phyloP scores from a whole-genome alignment of 257 asterid species.

The Lithospermum erythrorhizon region DNA sequence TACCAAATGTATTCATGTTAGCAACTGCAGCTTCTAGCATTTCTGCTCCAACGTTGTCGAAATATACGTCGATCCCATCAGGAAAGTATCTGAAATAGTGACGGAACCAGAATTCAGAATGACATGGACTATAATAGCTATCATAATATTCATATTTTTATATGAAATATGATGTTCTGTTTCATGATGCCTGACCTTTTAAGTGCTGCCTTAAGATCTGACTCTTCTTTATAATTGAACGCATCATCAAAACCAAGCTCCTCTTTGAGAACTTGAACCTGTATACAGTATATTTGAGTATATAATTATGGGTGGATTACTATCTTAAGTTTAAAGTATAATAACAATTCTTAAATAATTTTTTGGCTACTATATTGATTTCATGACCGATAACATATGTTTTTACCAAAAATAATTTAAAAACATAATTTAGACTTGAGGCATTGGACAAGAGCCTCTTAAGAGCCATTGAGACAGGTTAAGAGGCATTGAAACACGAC shows the following conservation, averaged over 20 bases:
- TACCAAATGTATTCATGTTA: slow-evolving; percentile 54
- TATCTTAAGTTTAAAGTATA: no score
- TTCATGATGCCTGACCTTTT: slow-evolving; percentile 26
- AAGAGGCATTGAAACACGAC: no score
- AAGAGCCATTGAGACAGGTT: no score
- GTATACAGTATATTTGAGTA: neutral
- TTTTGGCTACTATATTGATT: no score
- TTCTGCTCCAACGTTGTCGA: slow-evolving; percentile 68
- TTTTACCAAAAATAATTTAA: no score
- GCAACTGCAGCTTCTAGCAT: slow-evolving; percentile 57
- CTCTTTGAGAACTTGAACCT: slow-evolving; percentile 53
- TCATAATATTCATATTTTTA: neutral
- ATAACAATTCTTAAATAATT: no score
- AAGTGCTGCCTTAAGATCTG: slow-evolving; percentile 43
- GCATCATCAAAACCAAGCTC: slow-evolving; percentile 76
- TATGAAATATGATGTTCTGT: neutral
- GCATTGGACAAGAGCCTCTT: no score
- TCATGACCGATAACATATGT: neutral
- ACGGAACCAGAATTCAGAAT: neutral
- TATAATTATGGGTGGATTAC: no score
- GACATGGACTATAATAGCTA: neutral
- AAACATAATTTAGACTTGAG: no score
- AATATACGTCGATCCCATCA: slow-evolving; percentile 63
- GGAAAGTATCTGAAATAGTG: slow-evolving; percentile 40
- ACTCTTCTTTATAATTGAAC: slow-evolving; percentile 67